phyloP scores from a whole-genome alignment of 176 grass and related monocot species.

The Saccharum officinarum region DNA sequence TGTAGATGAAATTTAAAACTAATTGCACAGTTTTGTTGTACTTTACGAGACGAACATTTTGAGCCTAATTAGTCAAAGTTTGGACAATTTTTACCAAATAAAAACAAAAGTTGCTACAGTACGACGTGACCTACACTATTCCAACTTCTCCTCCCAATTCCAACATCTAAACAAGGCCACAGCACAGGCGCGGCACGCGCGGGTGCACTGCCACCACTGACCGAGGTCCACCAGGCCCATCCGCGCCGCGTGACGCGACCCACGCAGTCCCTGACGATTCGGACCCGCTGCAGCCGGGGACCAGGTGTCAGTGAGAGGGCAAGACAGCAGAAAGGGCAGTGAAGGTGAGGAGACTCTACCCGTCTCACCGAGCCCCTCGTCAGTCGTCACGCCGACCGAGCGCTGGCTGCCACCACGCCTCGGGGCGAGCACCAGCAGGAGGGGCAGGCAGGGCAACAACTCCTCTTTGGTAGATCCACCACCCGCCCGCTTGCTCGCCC shows the following conservation, averaged over 20 bases:
- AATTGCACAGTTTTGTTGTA: too few species aligned
- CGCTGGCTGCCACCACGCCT: slow-evolving; percentile 28
- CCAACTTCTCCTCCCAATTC: too few species aligned
- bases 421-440: slow-evolving; percentile 22
- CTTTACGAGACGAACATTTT: too few species aligned
- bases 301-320: background rate
- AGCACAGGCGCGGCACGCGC: slow-evolving; percentile 54
- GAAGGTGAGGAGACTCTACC: background rate
- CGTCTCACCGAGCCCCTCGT: slow-evolving; percentile 34
- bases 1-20: too few species aligned
- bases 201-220: slow-evolving; percentile 30
- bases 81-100: too few species aligned
- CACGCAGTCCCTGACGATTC: background rate
- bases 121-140: too few species aligned
- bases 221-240: slow-evolving; percentile 10
- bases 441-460: background rate
- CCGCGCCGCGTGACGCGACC: background rate
- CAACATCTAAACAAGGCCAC: too few species aligned
- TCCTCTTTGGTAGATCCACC: slow-evolving; percentile 36
- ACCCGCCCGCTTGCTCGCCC: slow-evolving; percentile 15
- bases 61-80: too few species aligned
- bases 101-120: too few species aligned
- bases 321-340: too few species aligned
- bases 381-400: slow-evolving; percentile 22
- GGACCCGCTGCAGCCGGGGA: fast-evolving